Conservation (phyloP, 768 basidiomycete genomes). For the Rhodotorula diobovata region DNA sequence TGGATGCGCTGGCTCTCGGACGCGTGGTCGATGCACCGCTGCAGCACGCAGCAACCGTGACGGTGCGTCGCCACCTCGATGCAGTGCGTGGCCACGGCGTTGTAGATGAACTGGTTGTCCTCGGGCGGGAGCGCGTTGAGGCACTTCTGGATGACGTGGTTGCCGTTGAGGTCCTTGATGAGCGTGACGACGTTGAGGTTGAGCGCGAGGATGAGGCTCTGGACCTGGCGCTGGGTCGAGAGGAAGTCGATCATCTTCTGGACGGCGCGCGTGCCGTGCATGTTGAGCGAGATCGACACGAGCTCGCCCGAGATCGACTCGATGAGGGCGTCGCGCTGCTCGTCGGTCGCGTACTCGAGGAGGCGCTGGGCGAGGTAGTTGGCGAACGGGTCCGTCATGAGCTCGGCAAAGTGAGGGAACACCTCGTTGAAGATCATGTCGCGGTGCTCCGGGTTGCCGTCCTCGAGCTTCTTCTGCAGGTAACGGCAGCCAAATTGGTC, state of each 20-base stretch:
- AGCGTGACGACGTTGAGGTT: constrained; percentile 96
- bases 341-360: constrained; percentile 92
- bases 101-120: constrained; percentile 99
- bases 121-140: constrained; percentile 95
- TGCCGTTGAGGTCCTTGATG: constrained; percentile 89
- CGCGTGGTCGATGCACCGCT: constrained; percentile 96
- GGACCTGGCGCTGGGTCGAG: constrained; percentile 91
- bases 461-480: constrained; percentile 97
- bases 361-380: constrained; percentile 99
- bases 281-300: constrained; percentile 96
- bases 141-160: constrained; percentile 98
- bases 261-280: constrained; percentile 98
- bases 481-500: constrained; percentile 99
- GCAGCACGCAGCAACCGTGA: constrained; percentile 96
- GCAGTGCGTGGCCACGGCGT: constrained; percentile 96
- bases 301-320: constrained; percentile 96
- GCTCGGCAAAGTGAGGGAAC: constrained; percentile 91
- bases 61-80: constrained; percentile 97
- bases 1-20: constrained; percentile 91
- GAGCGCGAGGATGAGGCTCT: constrained; percentile 91
- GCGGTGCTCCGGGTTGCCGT: constrained; percentile 87
- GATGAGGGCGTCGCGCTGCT: constrained; percentile 92
- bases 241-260: constrained; percentile 99
- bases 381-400: constrained; percentile 99
- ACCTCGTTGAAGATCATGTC: constrained; percentile 99